Base-by-base conservation (phyloP, 805 yeast species). In the Candida xyloterini region DNA sequence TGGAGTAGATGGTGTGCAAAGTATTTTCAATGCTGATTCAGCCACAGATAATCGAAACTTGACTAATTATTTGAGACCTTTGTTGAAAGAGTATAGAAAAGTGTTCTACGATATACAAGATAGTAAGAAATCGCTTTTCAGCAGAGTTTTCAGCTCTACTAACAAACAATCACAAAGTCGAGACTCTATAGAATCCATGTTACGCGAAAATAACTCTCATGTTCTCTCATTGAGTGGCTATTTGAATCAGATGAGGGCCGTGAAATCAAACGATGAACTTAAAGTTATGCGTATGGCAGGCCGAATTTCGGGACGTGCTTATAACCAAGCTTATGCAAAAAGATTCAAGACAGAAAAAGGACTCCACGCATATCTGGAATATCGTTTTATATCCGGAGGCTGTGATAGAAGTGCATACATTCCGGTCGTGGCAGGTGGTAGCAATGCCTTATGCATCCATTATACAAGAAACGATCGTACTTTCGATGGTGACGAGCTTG, bases 351-450 rank as follows among this genome's bases (percentile, higher is more conserved):
- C 83, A 7, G 99, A 93, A 60, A 76, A 83, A 56, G 81, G 88
- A 2, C 68, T 93, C 26, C 84, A 85, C 15, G 77, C 95, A 8
- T 89, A 71, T 56, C 65, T 93, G 43, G 95, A 91, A 47, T 86
- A 86, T 59, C 74, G 81, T 52, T 91, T 93, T 59, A 76, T 84
- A 10, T 70, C 78, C 28, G 89, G 91, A 20, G 99, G 99, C 1
- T 89, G 97, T 62, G 95, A 87, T 48, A 77, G 77, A 46, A 76
- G 84, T 27, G 97, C 97, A 0, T 93, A 93, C 58, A 77, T 90
- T 15, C 98, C 99, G 0, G 99, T 93, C 8, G 95, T 93, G 3
- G 99, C 98, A 5, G 83, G 95, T 24, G 99, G 99, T 1, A 66
- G 75, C 21, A 90, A 93, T 59, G 88, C 97, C 0, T 65, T 93